Conservation (phyloP, 768 basidiomycete species). For the Lactifluus echinatus region DNA sequence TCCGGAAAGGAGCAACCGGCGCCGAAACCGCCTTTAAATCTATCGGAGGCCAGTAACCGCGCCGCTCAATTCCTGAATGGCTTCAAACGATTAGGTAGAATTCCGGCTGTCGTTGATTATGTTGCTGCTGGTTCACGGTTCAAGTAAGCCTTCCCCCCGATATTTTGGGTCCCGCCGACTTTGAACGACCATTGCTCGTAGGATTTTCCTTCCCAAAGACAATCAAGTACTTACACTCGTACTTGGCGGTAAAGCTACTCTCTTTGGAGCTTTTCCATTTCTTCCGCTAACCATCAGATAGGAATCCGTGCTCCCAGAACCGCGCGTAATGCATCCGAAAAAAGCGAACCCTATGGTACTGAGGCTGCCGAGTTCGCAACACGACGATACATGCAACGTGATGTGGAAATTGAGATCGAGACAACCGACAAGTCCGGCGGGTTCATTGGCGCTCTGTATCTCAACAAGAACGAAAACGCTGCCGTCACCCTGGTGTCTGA, state of each 20-base stretch:
- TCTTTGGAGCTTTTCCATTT: background rate
- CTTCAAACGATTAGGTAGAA: constrained; percentile 82
- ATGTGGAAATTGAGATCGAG: constrained; percentile 90
- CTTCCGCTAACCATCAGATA: constrained; percentile 24
- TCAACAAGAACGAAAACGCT: constrained; percentile 81
- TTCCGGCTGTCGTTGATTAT: constrained; percentile 85
- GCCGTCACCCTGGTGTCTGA: constrained; percentile 79
- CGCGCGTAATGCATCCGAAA: constrained; percentile 71
- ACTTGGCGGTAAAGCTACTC: constrained; percentile 53
- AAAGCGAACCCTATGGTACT: constrained; percentile 78
- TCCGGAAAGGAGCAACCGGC: constrained; percentile 82
- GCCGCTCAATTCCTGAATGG: constrained; percentile 83
- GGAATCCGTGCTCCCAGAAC: constrained; percentile 88
- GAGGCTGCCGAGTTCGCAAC: constrained; percentile 79
- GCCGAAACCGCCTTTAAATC: constrained; percentile 77
- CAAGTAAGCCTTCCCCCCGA: constrained; percentile 56
- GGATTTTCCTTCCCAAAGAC: constrained; percentile 80
- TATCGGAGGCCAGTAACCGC: constrained; percentile 75
- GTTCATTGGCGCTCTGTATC: constrained; percentile 82
- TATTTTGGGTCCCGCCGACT: constrained; percentile 5
- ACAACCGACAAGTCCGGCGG: constrained; percentile 90
- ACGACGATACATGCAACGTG: constrained; percentile 84
- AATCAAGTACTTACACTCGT: constrained; percentile 92
- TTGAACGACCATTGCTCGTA: constrained; percentile 25
- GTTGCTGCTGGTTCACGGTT: constrained; percentile 92